These are phyloP conservation scores for Saturnispora kantuleensis DNA, from an alignment of 805 yeast genomes.

Conservation along the genomic window DNA sequence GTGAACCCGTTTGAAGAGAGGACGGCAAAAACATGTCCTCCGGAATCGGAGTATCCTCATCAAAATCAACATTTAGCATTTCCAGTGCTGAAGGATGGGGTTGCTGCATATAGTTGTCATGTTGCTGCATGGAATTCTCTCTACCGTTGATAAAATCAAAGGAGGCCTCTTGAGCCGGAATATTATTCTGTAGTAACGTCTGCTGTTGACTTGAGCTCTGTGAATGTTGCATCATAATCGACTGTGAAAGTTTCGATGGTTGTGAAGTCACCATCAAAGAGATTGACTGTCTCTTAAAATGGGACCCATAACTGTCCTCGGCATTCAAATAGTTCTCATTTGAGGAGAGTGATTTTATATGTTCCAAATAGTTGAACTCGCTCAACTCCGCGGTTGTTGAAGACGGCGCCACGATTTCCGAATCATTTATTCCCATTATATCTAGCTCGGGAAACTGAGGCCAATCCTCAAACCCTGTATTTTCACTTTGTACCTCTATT, in stretches of 20 bases:
- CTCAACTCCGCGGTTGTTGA: not conserved
- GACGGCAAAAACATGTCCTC: constrained; percentile 12
- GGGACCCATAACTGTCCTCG: not conserved
- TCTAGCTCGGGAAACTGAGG: constrained; percentile 28
- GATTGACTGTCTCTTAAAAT: constrained; percentile 19
- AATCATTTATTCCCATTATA: constrained; percentile 9
- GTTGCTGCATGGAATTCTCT: not conserved
- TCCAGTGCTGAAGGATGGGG: not conserved
- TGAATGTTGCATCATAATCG: constrained; percentile 12
- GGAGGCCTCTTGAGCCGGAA: not conserved
- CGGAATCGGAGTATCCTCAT: constrained; percentile 10
- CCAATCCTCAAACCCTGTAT: constrained; percentile 22
- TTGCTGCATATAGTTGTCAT: not conserved
- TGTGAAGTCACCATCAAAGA: constrained; percentile 19
- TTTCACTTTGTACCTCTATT: not conserved
- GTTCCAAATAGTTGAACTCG: constrained; percentile 12
- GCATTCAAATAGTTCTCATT: constrained; percentile 10
- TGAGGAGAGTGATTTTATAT: constrained; percentile 13
- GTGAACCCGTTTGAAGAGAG: constrained; percentile 10
- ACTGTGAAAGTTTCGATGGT: constrained; percentile 22
- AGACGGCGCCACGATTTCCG: not conserved
- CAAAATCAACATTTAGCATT: constrained; percentile 3
- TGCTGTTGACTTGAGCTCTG: constrained; percentile 1
- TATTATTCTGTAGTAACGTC: constrained; percentile 1
- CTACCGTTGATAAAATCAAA: constrained; percentile 2